These are phyloP conservation scores for Pythium periplocum DNA, from an alignment of 352 stramenopile genomes.

Conservation along the genomic window DNA sequence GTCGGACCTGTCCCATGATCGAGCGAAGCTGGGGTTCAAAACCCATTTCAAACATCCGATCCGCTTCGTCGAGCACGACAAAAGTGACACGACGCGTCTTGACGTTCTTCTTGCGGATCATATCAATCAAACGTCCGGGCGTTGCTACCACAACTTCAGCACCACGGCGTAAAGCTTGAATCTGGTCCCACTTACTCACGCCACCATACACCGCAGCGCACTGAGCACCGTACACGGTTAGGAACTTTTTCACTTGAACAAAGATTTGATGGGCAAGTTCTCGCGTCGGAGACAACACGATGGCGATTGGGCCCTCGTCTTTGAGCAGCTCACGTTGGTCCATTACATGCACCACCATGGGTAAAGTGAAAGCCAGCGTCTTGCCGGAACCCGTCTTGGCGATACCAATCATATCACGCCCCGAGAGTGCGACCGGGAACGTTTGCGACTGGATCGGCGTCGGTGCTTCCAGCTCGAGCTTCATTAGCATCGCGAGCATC, in stretches of 20 bases:
- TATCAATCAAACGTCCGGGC: slow-evolving; percentile 74
- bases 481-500: slow-evolving; percentile 64
- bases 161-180: slow-evolving; percentile 66
- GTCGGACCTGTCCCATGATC: slow-evolving; percentile 79
- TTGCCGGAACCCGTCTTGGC: slow-evolving; percentile 97
- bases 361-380: slow-evolving; percentile 96
- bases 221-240: slow-evolving; percentile 54
- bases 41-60: slow-evolving; percentile 89
- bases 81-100: slow-evolving; percentile 73
- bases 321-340: slow-evolving; percentile 73
- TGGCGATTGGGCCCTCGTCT: slow-evolving; percentile 72
- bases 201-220: slow-evolving; percentile 77
- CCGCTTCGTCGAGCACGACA: slow-evolving; percentile 85
- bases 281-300: slow-evolving; percentile 74
- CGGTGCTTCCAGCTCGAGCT: slow-evolving; percentile 63
- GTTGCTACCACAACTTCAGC: slow-evolving; percentile 77
- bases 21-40: slow-evolving; percentile 81
- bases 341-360: slow-evolving; percentile 90
- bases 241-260: slow-evolving; percentile 79
- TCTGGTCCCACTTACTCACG: slow-evolving; percentile 82
- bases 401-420: slow-evolving; percentile 79
- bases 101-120: slow-evolving; percentile 71
- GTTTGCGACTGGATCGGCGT: slow-evolving; percentile 80
- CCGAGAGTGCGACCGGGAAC: slow-evolving; percentile 75
- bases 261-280: slow-evolving; percentile 87